A percentile compares a stretch with the other conserved stretches of the same genome.
Evolutionary conservation across 1,284 basidiomycete species (phyloP).

Genomic region (Rhodotorula sp.): DNA sequence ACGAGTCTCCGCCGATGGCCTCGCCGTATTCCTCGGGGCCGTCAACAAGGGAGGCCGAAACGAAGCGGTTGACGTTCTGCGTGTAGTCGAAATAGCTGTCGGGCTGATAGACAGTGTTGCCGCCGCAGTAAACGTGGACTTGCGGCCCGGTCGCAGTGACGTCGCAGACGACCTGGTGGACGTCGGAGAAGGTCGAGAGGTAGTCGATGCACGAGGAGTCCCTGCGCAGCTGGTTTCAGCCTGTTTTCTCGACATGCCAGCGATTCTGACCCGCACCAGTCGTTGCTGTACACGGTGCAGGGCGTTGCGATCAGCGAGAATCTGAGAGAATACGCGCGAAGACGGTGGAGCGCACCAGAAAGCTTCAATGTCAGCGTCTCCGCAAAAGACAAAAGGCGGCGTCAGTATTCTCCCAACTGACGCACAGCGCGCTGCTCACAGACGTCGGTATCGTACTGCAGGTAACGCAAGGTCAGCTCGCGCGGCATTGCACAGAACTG

Average conservation of each 20-base stretch:
- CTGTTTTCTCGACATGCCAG: too few relatives aligned
- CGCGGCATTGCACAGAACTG: accelerated
- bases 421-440: neutral
- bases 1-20: neutral
- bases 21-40: slow-evolving; percentile 2
- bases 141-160: slow-evolving; percentile 2
- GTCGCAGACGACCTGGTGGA: slow-evolving; percentile 20
- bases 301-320: too few relatives aligned
- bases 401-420: neutral
- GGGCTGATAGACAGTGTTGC: slow-evolving; percentile 6
- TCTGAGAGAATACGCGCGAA: too few relatives aligned
- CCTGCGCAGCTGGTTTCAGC: neutral
- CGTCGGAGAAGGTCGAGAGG: slow-evolving; percentile 18
- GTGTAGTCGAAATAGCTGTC: slow-evolving; percentile 9
- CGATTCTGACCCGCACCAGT: neutral
- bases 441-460: slow-evolving; percentile 7
- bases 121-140: slow-evolving; percentile 16
- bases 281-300: slow-evolving; percentile 2
- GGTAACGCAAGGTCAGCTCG: neutral
- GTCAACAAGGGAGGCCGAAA: slow-evolving; percentile 3
- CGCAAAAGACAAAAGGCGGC: neutral
- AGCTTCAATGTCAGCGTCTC: slow-evolving; percentile 8
- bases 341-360: neutral
- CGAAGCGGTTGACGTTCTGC: slow-evolving; percentile 13
- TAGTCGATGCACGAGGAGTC: slow-evolving; percentile 18